Conservation (phyloP, 2,329 filamentous ascomycete species). For the Fusarium agapanthi region DNA sequence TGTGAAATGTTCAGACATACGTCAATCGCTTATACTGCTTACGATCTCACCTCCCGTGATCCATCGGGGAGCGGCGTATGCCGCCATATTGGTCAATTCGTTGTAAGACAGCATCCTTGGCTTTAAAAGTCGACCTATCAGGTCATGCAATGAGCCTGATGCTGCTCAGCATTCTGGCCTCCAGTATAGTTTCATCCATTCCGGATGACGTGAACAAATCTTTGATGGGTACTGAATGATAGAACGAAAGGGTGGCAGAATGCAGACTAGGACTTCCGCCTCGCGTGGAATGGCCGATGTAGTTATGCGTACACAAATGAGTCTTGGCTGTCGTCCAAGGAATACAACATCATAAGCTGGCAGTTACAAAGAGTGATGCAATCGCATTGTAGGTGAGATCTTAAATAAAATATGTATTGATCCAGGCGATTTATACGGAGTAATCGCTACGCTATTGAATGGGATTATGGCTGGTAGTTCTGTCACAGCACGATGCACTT, state of each 20-base stretch:
- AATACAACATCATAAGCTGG: neutral
- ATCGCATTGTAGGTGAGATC: accelerated
- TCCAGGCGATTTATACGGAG: neutral
- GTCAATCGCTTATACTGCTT: neutral
- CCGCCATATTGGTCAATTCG: neutral
- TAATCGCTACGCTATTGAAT: too few species aligned
- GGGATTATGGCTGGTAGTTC: neutral
- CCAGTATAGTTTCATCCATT: neutral
- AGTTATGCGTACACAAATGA: neutral
- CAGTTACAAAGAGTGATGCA: neutral
- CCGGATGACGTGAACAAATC: accelerated
- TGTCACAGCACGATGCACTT: neutral
- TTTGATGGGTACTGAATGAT: accelerated
- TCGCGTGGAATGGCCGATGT: neutral
- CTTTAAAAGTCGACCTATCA: neutral
- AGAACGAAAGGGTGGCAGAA: accelerated
- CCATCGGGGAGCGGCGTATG: neutral
- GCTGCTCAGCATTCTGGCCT: accelerated
- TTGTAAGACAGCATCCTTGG: neutral
- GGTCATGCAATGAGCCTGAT: accelerated
- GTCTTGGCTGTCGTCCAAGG: accelerated
- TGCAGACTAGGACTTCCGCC: accelerated
- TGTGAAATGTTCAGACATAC: too few species aligned
- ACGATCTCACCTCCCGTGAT: neutral
- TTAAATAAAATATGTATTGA: accelerated